Base-by-base conservation (phyloP, 345 rosid species). In the Atalantia buxifolia region DNA sequence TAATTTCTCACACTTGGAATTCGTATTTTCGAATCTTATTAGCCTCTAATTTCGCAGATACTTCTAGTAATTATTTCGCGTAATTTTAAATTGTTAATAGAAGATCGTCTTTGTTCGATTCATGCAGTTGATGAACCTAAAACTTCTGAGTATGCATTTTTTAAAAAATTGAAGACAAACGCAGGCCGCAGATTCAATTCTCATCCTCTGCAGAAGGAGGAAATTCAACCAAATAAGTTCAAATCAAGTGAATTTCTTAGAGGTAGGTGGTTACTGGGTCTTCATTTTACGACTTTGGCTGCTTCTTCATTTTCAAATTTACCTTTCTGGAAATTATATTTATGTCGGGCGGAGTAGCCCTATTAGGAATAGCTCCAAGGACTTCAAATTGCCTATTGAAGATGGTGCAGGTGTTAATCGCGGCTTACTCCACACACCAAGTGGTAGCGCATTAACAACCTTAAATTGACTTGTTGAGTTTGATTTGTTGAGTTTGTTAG, bases 111-210 rank as follows among this genome's bases (percentile, higher is more conserved):
- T 77, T 69, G 67, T 31, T 35, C 69, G 18, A 45, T 10, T 45
- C 13, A 25, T 71, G 86, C 88, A 90, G 97, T 85, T 70, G 71
- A 77, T 83, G 87, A 82, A 56, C 88, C 98, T 9, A 92, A 91
- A 80, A 92, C 95, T 68, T 89, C 96, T 3, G 94, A 94, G 85
- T 90, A 80, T 73, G 95, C 96, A 22, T 92, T 87, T 83, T 92
- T 92, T 70, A 88, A 89, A 81, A 90, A 91, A 80, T 72, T 92
- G 33, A 91, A 91, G 84, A 88, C 85, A 31, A 69, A 72, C 56
- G 83, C 84, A 16, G 80, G 77, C 69, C 82, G 59, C 42, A 78
- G 57, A 33, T 76, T 77, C 73, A 76, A 62, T 14, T 74, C 78
- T 24, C 80, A 13, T 69, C 12, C 79, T 18, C 68, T 69, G n/a